A percentile compares a stretch with the other conserved stretches of the same genome.
Evolutionary conservation across 2,329 filamentous ascomycete species (phyloP).

Genomic region (Fusarium sp.): DNA sequence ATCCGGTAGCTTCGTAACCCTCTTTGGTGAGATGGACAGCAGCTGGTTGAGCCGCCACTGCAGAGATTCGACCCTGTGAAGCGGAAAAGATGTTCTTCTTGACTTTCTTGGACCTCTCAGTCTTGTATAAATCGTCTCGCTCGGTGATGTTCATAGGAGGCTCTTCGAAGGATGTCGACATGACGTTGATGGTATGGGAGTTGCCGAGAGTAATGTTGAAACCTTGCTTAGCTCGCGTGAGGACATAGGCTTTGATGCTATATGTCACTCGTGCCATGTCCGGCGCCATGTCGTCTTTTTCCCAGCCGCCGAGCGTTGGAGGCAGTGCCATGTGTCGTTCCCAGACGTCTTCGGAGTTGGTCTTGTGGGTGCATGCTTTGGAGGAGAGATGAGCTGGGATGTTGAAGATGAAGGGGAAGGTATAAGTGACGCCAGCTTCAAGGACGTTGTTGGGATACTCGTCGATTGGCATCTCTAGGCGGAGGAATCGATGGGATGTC

Average conservation of each 20-base stretch:
- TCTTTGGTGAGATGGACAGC: constrained; percentile 28
- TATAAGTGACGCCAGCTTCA: constrained; percentile 27
- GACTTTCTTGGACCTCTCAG: constrained; percentile 30
- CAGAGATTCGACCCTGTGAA: constrained; percentile 23
- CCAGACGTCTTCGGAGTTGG: constrained; percentile 15
- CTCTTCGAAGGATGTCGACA: constrained; percentile 34
- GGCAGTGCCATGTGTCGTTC: constrained; percentile 30
- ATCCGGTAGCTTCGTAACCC: constrained; percentile 21
- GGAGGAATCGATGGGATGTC: constrained; percentile 35
- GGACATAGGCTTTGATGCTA: constrained; percentile 21
- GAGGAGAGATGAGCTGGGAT: constrained; percentile 34
- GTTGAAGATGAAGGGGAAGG: constrained; percentile 36
- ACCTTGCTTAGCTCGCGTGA: background rate
- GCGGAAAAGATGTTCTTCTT: constrained; percentile 36
- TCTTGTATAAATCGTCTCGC: constrained; percentile 24
- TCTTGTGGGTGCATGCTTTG: constrained; percentile 26
- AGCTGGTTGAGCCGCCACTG: constrained; percentile 29
- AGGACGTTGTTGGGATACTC: constrained; percentile 26
- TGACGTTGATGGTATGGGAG: constrained; percentile 29
- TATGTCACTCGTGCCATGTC: constrained; percentile 29
- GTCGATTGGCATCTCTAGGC: constrained; percentile 34
- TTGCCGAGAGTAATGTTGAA: constrained; percentile 6
- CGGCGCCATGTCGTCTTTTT: constrained; percentile 34
- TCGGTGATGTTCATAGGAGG: constrained; percentile 33
- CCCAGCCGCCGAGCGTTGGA: constrained; percentile 32